These are phyloP conservation scores for Bothriochloa decipiens DNA, from an alignment of 176 grass and related monocot species.

Conservation along the genomic window DNA sequence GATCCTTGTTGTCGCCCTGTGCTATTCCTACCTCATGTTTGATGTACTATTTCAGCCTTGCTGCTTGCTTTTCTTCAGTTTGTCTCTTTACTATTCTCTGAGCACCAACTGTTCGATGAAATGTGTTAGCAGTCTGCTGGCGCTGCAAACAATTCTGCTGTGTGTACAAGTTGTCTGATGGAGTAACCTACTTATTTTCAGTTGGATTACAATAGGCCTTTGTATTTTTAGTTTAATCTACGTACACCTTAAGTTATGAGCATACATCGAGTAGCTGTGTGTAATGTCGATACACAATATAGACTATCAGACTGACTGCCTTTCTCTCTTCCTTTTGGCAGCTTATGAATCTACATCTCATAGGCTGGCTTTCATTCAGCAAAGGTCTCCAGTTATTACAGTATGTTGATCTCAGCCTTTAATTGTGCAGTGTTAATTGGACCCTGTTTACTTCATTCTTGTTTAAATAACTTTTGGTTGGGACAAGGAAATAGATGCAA, in stretches of 20 bases:
- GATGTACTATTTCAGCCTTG: constrained; percentile 25
- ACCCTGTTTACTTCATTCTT: neutral
- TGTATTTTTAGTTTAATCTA: neutral
- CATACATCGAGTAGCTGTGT: neutral
- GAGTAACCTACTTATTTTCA: neutral
- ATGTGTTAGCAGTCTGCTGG: constrained; percentile 4
- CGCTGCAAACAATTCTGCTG: neutral
- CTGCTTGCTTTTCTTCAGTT: neutral
- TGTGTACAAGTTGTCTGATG: neutral
- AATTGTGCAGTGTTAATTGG: neutral
- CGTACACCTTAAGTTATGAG: neutral
- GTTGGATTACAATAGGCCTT: neutral
- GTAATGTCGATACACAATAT: neutral
- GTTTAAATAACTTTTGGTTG: neutral
- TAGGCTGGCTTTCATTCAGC: constrained; percentile 74
- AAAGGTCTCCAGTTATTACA: constrained; percentile 81
- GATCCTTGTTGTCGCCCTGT: neutral
- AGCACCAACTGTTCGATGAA: constrained; percentile 47
- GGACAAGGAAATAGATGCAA: neutral
- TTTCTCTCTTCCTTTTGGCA: neutral
- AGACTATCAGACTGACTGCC: neutral
- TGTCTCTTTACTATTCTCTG: neutral
- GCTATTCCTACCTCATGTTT: neutral
- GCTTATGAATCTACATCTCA: constrained; percentile 75
- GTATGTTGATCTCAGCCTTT: constrained; percentile 30